phyloP scores from a whole-genome alignment of 2,329 filamentous ascomycete species.

The Fulvia fulva region DNA sequence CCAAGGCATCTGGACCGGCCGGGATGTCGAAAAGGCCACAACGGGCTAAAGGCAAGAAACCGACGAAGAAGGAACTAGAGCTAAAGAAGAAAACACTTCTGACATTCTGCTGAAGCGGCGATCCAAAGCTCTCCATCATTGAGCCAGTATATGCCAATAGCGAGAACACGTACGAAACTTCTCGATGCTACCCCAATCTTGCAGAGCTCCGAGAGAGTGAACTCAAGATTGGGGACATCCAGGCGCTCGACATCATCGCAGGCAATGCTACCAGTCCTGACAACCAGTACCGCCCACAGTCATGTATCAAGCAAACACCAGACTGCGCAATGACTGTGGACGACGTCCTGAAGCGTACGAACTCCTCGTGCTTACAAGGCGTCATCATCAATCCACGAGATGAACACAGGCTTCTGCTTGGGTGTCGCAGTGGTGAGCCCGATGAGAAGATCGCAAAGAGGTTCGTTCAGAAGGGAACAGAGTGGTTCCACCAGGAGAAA shows the following conservation, averaged over 20 bases:
- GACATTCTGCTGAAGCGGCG: neutral
- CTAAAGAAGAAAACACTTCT: neutral
- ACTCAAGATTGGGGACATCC: constrained; percentile 9
- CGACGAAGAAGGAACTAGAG: neutral
- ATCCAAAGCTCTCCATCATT: neutral
- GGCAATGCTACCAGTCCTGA: neutral
- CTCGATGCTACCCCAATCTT: constrained; percentile 5
- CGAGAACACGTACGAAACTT: neutral
- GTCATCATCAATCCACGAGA: neutral
- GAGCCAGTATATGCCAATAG: neutral
- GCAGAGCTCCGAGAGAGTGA: constrained; percentile 7
- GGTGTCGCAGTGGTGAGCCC: neutral
- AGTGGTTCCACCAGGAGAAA: constrained; percentile 9
- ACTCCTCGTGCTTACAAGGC: neutral
- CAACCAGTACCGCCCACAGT: constrained; percentile 4
- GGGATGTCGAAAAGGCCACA: neutral
- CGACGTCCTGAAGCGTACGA: neutral
- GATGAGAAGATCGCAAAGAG: neutral
- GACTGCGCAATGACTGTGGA: neutral
- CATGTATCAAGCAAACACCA: neutral
- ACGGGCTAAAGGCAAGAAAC: neutral
- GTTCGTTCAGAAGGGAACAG: neutral
- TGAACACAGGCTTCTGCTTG: neutral
- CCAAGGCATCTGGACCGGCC: neutral
- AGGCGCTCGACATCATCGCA: constrained; percentile 4